Evolutionary conservation across 2,329 filamentous ascomycete species (phyloP).

Genomic region (Coniochaeta ligniaria): DNA sequence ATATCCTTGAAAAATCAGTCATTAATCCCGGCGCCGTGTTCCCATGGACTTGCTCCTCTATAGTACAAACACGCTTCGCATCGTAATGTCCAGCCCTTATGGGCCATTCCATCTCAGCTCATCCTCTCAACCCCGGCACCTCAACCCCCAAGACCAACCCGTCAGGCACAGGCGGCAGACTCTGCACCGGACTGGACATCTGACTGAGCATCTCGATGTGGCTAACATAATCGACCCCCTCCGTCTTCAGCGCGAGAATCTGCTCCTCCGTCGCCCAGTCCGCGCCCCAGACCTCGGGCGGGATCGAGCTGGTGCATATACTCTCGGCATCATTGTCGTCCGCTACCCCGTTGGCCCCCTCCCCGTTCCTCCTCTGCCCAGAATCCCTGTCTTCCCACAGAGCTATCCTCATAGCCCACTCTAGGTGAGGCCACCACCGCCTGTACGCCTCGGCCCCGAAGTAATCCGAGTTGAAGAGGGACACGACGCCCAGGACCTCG

Average conservation of each 20-base stretch:
- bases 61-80: neutral
- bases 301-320: slow-evolving; percentile 25
- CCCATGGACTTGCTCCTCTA: neutral
- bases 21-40: neutral
- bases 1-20: neutral
- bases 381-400: slow-evolving; percentile 38
- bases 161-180: slow-evolving; percentile 16
- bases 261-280: slow-evolving; percentile 38
- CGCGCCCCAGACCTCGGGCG: slow-evolving; percentile 49
- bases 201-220: slow-evolving; percentile 40
- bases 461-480: slow-evolving; percentile 50
- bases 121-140: neutral
- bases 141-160: neutral
- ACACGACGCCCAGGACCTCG: slow-evolving; percentile 57
- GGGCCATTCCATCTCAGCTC: neutral
- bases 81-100: neutral
- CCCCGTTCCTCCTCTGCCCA: neutral
- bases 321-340: slow-evolving; percentile 24
- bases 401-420: slow-evolving; percentile 54
- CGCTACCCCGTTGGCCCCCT: neutral
- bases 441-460: slow-evolving; percentile 26
- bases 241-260: slow-evolving; percentile 16
- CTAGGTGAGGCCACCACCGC: slow-evolving; percentile 53
- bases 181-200: slow-evolving; percentile 24
- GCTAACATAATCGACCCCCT: slow-evolving; percentile 26